Conservation (phyloP, 2,329 filamentous ascomycete genomes). For the Plenodomus biglobosus region DNA sequence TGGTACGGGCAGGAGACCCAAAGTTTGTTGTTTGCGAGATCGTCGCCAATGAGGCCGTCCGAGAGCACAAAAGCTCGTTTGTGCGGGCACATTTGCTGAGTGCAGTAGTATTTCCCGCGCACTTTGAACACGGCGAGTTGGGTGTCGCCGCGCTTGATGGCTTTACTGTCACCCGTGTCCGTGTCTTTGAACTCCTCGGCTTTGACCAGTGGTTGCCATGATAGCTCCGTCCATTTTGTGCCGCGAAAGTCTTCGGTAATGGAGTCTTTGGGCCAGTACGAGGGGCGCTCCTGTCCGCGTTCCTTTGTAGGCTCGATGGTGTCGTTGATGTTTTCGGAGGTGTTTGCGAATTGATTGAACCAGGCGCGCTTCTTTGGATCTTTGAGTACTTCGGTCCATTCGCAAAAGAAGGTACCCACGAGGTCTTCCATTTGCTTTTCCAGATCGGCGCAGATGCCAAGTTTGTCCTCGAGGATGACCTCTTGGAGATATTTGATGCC, state of each 20-base stretch:
- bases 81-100: conserved; percentile 94
- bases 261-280: conserved; percentile 72
- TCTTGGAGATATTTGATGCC: conserved; percentile 80
- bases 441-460: conserved; percentile 80
- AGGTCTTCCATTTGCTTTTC: conserved; percentile 87
- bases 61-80: conserved; percentile 87
- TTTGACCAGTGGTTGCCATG: conserved; percentile 80
- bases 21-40: conserved; percentile 61
- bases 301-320: conserved; percentile 72
- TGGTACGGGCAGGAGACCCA: conserved; percentile 87
- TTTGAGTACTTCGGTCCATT: conserved; percentile 83
- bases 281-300: conserved; percentile 71
- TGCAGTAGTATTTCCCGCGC: conserved; percentile 76
- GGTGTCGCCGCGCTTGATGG: conserved; percentile 83
- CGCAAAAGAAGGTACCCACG: conserved; percentile 82
- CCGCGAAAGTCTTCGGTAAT: conserved; percentile 72
- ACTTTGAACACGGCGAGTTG: conserved; percentile 87
- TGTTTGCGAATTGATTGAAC: conserved; percentile 86
- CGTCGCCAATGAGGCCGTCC: conserved; percentile 79
- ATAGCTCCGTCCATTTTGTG: conserved; percentile 64
- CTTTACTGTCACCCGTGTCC: conserved; percentile 72
- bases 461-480: conserved; percentile 80
- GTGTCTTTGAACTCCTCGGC: conserved; percentile 68
- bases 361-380: conserved; percentile 66
- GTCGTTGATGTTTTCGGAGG: conserved; percentile 64